phyloP scores from a whole-genome alignment of 106 monocot species.

The Allium fistulosum region DNA sequence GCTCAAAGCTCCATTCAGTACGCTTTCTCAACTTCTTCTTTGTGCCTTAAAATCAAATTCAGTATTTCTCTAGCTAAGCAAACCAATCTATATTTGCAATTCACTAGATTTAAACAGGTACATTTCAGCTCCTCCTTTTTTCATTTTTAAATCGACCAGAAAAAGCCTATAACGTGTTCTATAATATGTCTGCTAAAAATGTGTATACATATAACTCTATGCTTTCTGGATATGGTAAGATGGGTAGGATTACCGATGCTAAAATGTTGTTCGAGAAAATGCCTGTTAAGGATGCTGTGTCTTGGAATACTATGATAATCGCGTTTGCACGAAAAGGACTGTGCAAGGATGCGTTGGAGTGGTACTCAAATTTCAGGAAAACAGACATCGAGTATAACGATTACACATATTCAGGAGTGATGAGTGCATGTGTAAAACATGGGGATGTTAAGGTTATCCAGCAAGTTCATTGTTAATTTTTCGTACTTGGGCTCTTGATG shows the following conservation, averaged over 20 bases:
- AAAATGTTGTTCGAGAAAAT: constrained; percentile 43
- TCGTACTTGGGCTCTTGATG: constrained; percentile 30
- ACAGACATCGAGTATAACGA: constrained; percentile 19
- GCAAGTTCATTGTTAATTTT: constrained; percentile 58
- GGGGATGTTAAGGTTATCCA: constrained; percentile 18
- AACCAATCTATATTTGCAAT: constrained; percentile 36
- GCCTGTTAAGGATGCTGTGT: constrained; percentile 42
- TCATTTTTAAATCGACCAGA: constrained; percentile 26
- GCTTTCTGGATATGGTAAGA: constrained; percentile 54
- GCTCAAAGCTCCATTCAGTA: too few relatives aligned
- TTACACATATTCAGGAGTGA: constrained; percentile 53
- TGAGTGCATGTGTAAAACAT: constrained; percentile 39
- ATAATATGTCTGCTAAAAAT: constrained; percentile 45
- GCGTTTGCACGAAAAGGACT: constrained; percentile 36
- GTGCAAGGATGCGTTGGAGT: constrained; percentile 22
- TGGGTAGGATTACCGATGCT: constrained; percentile 28
- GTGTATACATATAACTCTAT: constrained; percentile 72
- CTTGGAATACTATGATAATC: constrained; percentile 70
- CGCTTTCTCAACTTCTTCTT: too few relatives aligned
- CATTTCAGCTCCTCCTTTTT: constrained; percentile 38
- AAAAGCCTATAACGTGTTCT: constrained; percentile 40
- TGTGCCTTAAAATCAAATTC: too few relatives aligned
- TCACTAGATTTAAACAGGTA: constrained; percentile 17
- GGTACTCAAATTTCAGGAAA: constrained; percentile 39
- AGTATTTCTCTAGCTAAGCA: constrained; percentile 24